Percentiles rank a stretch among this genome's conserved stretches.
These are phyloP conservation scores for Metschnikowia chrysomelidarum DNA, from an alignment of 805 yeast genomes.

Conservation along the genomic window DNA sequence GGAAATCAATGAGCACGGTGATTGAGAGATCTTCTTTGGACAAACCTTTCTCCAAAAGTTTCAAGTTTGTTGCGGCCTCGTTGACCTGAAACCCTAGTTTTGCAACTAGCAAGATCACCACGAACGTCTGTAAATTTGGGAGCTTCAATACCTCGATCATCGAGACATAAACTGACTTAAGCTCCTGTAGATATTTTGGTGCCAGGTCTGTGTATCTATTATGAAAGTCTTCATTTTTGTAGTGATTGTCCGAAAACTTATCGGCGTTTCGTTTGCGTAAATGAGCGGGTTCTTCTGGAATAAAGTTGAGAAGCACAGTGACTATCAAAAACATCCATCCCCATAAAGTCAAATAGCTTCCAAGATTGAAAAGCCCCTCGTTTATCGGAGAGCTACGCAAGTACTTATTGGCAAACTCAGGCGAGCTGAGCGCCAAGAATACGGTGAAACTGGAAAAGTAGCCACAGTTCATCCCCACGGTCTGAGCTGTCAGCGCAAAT, in stretches of 20 bases:
- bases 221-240: conserved; percentile 30
- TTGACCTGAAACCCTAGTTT: conserved; percentile 94
- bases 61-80: conserved; percentile 92
- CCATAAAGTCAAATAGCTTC: conserved; percentile 75
- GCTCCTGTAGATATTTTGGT: conserved; percentile 17
- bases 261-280: conserved; percentile 32
- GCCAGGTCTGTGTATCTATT: conserved; percentile 9
- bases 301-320: conserved; percentile 58
- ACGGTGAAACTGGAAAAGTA: conserved; percentile 90
- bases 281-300: conserved; percentile 71
- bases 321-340: conserved; percentile 69
- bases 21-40: conserved; percentile 91
- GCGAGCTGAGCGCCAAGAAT: conserved; percentile 84
- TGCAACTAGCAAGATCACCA: conserved; percentile 70
- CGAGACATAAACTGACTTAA: conserved; percentile 56
- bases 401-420: conserved; percentile 88
- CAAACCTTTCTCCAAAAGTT: conserved; percentile 85
- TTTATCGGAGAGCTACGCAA: conserved; percentile 59
- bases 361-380: conserved; percentile 66
- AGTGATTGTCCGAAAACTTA: conserved; percentile 27
- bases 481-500: conserved; percentile 96
- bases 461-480: conserved; percentile 91
- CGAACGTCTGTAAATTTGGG: conserved; percentile 70
- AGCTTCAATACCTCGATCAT: conserved; percentile 70
- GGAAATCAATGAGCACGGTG: conserved; percentile 91